These are phyloP conservation scores for Aspergillus luchuensis DNA, from an alignment of 2,329 filamentous ascomycete species.

Conservation along the genomic window DNA sequence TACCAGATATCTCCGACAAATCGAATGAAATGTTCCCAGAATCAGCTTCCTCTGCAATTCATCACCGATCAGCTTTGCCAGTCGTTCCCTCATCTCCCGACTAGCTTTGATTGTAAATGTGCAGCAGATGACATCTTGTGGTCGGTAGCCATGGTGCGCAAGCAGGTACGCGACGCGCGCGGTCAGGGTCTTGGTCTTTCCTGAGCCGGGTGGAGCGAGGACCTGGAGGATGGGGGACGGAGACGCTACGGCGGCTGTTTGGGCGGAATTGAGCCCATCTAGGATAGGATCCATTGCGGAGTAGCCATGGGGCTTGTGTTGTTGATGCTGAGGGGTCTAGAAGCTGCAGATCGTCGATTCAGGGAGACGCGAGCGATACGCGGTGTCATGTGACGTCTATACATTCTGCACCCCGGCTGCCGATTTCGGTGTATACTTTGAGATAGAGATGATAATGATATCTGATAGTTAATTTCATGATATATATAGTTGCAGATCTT, in stretches of 20 bases:
- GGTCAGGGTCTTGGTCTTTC: conserved; percentile 94
- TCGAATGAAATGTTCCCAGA: conserved; percentile 92
- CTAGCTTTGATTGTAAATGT: conserved; percentile 97
- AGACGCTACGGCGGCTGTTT: conserved; percentile 66
- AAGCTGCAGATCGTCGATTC: not conserved
- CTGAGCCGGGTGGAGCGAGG: conserved; percentile 67
- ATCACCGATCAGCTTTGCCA: conserved; percentile 77
- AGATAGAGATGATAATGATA: too few relatives aligned
- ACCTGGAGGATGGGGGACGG: conserved; percentile 62
- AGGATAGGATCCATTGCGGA: conserved; percentile 52
- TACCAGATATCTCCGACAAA: conserved; percentile 80
- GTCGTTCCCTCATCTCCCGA: conserved; percentile 87
- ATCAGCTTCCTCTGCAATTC: conserved; percentile 75
- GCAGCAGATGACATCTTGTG: conserved; percentile 88
- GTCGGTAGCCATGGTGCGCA: conserved; percentile 68
- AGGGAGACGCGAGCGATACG: not conserved
- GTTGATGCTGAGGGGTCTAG: not conserved
- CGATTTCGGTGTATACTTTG: not conserved
- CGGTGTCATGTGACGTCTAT: conserved; percentile 1
- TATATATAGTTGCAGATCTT: too few relatives aligned
- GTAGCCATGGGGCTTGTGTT: not conserved
- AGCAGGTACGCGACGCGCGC: conserved; percentile 89
- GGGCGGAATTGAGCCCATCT: conserved; percentile 64
- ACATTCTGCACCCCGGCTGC: not conserved
- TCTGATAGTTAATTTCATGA: too few relatives aligned